Evolutionary conservation across 2,329 filamentous ascomycete species (phyloP).

Genomic region (Fusarium albosuccineum): DNA sequence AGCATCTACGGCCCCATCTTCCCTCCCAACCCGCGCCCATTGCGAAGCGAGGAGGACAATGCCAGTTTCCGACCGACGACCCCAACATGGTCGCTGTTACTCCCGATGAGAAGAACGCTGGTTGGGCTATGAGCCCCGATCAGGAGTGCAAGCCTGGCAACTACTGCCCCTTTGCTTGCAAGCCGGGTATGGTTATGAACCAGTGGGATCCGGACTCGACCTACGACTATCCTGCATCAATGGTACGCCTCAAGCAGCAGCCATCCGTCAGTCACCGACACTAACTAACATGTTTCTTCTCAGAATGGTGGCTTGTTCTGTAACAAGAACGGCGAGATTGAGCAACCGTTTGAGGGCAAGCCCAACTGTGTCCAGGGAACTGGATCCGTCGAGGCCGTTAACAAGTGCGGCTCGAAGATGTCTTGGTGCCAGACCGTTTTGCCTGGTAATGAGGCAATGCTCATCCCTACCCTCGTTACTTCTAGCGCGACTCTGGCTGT

Average conservation of each 20-base stretch:
- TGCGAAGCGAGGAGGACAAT: conserved; percentile 68
- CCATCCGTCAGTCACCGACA: background rate
- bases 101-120: conserved; percentile 73
- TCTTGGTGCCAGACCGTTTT: conserved; percentile 85
- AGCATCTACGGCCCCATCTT: conserved; percentile 51
- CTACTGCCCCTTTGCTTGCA: conserved; percentile 84
- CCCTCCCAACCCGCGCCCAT: conserved; percentile 47
- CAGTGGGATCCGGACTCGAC: conserved; percentile 82
- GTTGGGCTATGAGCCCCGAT: conserved; percentile 85
- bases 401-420: conserved; percentile 72
- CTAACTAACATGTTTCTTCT: conserved; percentile 20
- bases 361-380: conserved; percentile 79
- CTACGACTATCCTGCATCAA: conserved; percentile 78
- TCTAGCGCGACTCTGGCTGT: conserved; percentile 74
- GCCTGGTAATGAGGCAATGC: conserved; percentile 84
- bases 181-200: conserved; percentile 79
- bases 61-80: conserved; percentile 73
- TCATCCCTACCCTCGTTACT: conserved; percentile 80
- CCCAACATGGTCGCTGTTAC: conserved; percentile 77
- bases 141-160: conserved; percentile 74
- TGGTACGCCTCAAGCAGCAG: conserved; percentile 64
- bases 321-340: conserved; percentile 72
- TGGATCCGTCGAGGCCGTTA: conserved; percentile 73
- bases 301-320: conserved; percentile 83
- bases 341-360: conserved; percentile 76